Percentiles rank a stretch among this genome's conserved stretches.
Conservation (phyloP, 257 asterid species). For the Agastache rugosa region DNA sequence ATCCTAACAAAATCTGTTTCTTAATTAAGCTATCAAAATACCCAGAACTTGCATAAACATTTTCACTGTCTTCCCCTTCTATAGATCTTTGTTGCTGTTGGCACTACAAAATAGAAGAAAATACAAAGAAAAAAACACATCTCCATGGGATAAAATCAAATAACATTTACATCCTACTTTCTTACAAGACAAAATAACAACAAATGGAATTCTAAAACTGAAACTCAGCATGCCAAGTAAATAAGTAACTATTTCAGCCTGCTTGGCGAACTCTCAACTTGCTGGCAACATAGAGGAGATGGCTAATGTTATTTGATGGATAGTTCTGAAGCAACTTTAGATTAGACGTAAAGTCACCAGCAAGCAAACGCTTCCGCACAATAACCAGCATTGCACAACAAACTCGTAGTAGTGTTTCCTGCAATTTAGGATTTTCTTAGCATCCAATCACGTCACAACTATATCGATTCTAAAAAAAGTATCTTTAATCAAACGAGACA, state of each 20-base stretch:
- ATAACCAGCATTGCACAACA: conserved; percentile 94
- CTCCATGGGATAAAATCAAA: conserved; percentile 28
- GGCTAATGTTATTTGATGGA: conserved; percentile 87
- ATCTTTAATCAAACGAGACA: background rate
- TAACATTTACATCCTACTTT: conserved; percentile 42
- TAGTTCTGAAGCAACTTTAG: conserved; percentile 84
- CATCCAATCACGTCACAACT: conserved; percentile 4
- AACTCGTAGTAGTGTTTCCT: conserved; percentile 86
- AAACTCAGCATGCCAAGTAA: conserved; percentile 43
- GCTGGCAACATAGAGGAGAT: conserved; percentile 88
- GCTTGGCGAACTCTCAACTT: conserved; percentile 55
- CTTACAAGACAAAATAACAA: conserved; percentile 32
- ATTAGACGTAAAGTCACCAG: conserved; percentile 94
- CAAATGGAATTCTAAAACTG: conserved; percentile 23
- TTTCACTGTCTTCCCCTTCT: background rate
- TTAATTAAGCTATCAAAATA: background rate
- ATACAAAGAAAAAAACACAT: background rate
- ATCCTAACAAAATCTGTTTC: background rate
- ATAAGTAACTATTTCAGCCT: conserved; percentile 35
- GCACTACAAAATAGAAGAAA: conserved; percentile 27
- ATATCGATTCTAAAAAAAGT: background rate
- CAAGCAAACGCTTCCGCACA: conserved; percentile 89
- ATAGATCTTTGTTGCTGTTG: background rate
- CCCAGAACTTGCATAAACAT: conserved; percentile 16
- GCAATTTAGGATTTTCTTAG: conserved; percentile 37